Conservation (phyloP, 1,284 basidiomycete species). For the Peniophora sp. region DNA sequence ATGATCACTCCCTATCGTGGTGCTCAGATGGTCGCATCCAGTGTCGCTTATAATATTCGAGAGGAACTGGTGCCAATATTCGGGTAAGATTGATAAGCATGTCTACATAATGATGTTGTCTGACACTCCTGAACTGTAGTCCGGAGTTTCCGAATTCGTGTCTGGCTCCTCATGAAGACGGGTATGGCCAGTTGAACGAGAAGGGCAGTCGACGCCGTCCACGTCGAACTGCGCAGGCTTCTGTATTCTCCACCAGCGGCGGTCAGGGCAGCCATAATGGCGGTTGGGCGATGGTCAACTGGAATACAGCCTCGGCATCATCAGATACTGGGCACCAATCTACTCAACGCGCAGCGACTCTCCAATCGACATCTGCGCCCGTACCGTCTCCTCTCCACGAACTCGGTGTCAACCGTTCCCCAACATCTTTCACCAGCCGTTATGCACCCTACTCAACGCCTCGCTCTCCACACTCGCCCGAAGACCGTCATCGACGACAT, state of each 20-base stretch:
- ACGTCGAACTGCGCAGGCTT: constrained; percentile 33
- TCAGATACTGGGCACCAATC: background rate
- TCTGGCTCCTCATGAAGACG: constrained; percentile 72
- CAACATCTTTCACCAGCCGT: background rate
- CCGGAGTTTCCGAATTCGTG: constrained; percentile 70
- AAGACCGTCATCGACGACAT: too few species aligned
- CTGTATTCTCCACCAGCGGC: constrained; percentile 4
- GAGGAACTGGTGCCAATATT: constrained; percentile 77
- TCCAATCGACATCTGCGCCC: background rate
- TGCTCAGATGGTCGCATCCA: constrained; percentile 24
- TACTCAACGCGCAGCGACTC: background rate
- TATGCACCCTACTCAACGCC: background rate
- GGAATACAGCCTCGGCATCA: constrained; percentile 16
- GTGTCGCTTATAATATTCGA: constrained; percentile 84
- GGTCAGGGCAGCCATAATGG: constrained; percentile 9
- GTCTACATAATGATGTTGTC: constrained; percentile 7
- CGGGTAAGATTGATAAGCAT: constrained; percentile 40
- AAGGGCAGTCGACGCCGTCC: constrained; percentile 54
- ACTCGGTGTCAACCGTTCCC: background rate
- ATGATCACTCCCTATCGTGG: constrained; percentile 3
- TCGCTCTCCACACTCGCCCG: background rate
- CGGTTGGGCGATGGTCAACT: constrained; percentile 13
- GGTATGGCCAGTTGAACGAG: constrained; percentile 72
- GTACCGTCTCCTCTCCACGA: background rate
- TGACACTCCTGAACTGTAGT: constrained; percentile 14